A percentile compares a stretch with the other conserved stretches of the same genome.
These are phyloP conservation scores for Zygoascus tannicola DNA, from an alignment of 805 yeast genomes.

Conservation along the genomic window DNA sequence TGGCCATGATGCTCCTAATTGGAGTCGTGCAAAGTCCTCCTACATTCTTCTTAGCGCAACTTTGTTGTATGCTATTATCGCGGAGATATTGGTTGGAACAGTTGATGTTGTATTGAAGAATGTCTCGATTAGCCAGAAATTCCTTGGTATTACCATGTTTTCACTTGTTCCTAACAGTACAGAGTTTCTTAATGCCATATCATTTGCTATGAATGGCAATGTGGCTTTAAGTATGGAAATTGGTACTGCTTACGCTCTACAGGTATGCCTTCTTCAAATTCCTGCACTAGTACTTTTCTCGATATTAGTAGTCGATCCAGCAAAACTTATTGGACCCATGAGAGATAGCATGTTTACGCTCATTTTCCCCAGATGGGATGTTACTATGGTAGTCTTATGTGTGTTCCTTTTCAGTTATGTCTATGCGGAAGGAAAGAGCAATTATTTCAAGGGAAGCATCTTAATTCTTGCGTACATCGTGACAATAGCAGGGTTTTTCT, in stretches of 20 bases:
- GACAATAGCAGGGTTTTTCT: conserved; percentile 72
- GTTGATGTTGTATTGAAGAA: conserved; percentile 77
- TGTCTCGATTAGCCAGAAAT: conserved; percentile 81
- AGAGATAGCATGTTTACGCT: conserved; percentile 48
- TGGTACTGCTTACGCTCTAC: conserved; percentile 94
- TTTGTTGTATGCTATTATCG: conserved; percentile 79
- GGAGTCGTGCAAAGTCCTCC: conserved; percentile 82
- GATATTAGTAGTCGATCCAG: conserved; percentile 36
- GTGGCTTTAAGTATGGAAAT: conserved; percentile 96
- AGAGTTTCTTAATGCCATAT: conserved; percentile 91
- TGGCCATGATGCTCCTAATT: conserved; percentile 95
- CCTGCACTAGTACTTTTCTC: conserved; percentile 83
- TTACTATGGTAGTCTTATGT: conserved; percentile 73
- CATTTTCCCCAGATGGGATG: conserved; percentile 93
- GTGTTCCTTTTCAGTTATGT: conserved; percentile 86
- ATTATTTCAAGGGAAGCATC: conserved; percentile 91
- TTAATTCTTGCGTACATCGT: conserved; percentile 69
- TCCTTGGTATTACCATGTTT: conserved; percentile 86
- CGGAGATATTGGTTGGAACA: conserved; percentile 86
- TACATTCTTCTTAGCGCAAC: conserved; percentile 79
- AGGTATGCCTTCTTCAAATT: conserved; percentile 86
- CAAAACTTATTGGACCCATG: conserved; percentile 22
- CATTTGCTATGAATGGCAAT: conserved; percentile 92
- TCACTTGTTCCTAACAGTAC: conserved; percentile 96
- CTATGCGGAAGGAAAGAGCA: conserved; percentile 94